Evolutionary conservation across 2,329 filamentous ascomycete genomes (phyloP).

Genomic region (Thelonectria discophora): DNA sequence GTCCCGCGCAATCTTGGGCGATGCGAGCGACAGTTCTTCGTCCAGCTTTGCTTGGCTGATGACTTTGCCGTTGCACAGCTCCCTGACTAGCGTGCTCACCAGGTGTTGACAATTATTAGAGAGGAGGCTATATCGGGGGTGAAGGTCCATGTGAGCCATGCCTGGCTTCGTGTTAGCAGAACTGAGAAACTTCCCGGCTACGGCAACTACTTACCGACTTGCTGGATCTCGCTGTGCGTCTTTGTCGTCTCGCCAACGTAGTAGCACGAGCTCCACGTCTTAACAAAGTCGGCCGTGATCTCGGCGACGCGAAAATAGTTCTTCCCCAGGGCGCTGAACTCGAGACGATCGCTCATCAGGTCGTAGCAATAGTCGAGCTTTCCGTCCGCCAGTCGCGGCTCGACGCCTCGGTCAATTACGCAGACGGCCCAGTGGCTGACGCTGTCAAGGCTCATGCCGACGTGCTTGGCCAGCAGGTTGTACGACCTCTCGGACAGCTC

Average conservation of each 20-base stretch:
- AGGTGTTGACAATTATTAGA: slow-evolving; percentile 41
- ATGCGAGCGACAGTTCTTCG: slow-evolving; percentile 32
- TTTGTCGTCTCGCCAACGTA: slow-evolving; percentile 42
- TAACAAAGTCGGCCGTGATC: slow-evolving; percentile 35
- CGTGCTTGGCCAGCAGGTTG: slow-evolving; percentile 33
- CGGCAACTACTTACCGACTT: slow-evolving; percentile 27
- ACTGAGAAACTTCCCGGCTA: not conserved
- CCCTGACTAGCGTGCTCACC: slow-evolving; percentile 38
- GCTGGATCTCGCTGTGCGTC: slow-evolving; percentile 35
- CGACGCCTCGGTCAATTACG: slow-evolving; percentile 36
- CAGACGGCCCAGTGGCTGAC: slow-evolving; percentile 42
- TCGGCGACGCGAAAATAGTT: slow-evolving; percentile 37
- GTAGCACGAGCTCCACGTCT: slow-evolving; percentile 40
- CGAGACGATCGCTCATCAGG: slow-evolving; percentile 40
- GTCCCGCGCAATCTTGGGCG: slow-evolving; percentile 38
- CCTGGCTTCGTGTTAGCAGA: slow-evolving; percentile 20
- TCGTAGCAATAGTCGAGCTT: slow-evolving; percentile 36
- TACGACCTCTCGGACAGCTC: slow-evolving; percentile 38
- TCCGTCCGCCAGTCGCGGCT: not conserved
- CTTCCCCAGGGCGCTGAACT: slow-evolving; percentile 35
- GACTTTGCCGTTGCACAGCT: slow-evolving; percentile 39
- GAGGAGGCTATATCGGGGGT: slow-evolving; percentile 33
- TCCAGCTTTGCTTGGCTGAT: slow-evolving; percentile 39
- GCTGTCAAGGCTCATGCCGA: slow-evolving; percentile 39
- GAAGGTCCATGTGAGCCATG: slow-evolving; percentile 25